Conservation (phyloP, 768 basidiomycete genomes). For the Termitomyces sp. region DNA sequence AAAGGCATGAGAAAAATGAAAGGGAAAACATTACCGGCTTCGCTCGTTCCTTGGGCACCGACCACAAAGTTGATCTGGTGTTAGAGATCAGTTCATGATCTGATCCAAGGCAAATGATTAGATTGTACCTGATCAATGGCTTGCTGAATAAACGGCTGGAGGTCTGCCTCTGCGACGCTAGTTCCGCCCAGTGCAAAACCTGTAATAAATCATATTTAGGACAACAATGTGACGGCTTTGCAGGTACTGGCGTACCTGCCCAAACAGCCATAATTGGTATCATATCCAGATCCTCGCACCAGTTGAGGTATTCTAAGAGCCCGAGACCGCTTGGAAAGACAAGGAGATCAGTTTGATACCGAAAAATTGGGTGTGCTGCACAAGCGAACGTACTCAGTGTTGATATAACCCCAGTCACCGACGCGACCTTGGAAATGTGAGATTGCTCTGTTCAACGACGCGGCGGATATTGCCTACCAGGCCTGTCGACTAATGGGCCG, state of each 20-base stretch:
- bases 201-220: constrained; percentile 6
- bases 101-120: neutral
- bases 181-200: constrained; percentile 46
- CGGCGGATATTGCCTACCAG: constrained; percentile 19
- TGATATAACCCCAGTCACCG: constrained; percentile 60
- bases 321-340: constrained; percentile 21
- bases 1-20: neutral
- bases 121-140: constrained; percentile 40
- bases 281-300: constrained; percentile 53
- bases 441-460: neutral
- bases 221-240: neutral
- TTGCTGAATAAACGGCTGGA: constrained; percentile 47
- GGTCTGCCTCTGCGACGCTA: constrained; percentile 33
- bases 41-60: constrained; percentile 35
- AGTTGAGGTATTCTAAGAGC: constrained; percentile 31
- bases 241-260: constrained; percentile 29
- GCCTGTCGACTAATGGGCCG: constrained; percentile 47
- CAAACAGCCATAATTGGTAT: constrained; percentile 59
- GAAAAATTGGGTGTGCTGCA: constrained; percentile 5
- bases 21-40: constrained; percentile 20
- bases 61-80: constrained; percentile 52
- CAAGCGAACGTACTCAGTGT: constrained; percentile 40
- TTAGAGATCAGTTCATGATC: neutral
- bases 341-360: neutral
- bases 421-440: constrained; percentile 31